Conservation (phyloP, 768 basidiomycete genomes). For the Collybiopsis confluens region DNA sequence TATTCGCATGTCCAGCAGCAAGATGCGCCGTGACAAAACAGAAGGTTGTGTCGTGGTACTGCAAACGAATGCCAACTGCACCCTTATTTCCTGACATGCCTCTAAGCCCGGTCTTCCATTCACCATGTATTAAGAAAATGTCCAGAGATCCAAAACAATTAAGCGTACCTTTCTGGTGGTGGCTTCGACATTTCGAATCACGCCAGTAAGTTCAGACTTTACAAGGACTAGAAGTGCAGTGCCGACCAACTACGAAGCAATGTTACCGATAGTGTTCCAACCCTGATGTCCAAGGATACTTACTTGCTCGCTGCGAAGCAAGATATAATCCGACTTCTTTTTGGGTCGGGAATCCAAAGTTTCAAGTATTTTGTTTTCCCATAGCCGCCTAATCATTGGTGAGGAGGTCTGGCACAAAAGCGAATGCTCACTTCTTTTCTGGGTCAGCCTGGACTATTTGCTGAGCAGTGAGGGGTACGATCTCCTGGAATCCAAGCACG, state of each 20-base stretch:
- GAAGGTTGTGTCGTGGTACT: constrained; percentile 86
- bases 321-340: constrained; percentile 69
- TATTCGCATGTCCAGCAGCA: constrained; percentile 90
- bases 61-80: constrained; percentile 88
- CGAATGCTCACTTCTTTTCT: constrained; percentile 66
- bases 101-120: constrained; percentile 68
- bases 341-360: constrained; percentile 69
- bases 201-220: constrained; percentile 66
- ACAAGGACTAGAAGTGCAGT: constrained; percentile 87
- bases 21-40: constrained; percentile 96
- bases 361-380: constrained; percentile 82
- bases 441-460: constrained; percentile 96
- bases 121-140: neutral
- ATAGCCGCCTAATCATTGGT: constrained; percentile 55
- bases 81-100: constrained; percentile 99
- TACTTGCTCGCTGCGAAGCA: constrained; percentile 92
- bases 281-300: neutral
- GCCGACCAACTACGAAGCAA: constrained; percentile 98
- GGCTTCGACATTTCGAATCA: constrained; percentile 90
- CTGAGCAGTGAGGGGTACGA: constrained; percentile 95
- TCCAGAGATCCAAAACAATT: neutral
- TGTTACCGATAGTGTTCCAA: no score
- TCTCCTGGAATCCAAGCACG: constrained; percentile 92
- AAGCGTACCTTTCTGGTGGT: constrained; percentile 76
- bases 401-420: neutral